Evolutionary conservation across 805 yeast genomes (phyloP).

Genomic region (Middelhovenomyces tepae): DNA sequence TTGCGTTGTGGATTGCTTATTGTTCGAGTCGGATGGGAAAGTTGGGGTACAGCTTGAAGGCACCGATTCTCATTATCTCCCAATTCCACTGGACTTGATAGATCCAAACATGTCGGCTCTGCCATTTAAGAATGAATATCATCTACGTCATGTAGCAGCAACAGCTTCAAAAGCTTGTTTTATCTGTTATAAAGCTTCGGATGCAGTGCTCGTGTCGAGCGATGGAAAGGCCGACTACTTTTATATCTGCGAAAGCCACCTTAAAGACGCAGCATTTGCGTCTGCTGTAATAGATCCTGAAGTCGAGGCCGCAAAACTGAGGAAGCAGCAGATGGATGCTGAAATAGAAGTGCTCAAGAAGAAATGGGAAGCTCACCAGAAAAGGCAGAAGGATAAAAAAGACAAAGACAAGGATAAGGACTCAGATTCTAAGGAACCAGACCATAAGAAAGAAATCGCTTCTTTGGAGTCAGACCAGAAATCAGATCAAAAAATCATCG

Average conservation of each 20-base stretch:
- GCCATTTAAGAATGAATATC: constrained; percentile 37
- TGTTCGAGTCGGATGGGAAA: too few relatives aligned
- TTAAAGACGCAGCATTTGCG: constrained; percentile 42
- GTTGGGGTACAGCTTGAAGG: too few relatives aligned
- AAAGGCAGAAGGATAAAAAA: constrained; percentile 13
- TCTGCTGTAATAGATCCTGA: constrained; percentile 32
- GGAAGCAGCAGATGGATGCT: constrained; percentile 18
- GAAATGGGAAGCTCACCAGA: constrained; percentile 24
- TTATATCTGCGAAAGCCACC: constrained; percentile 43
- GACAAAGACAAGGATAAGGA: constrained; percentile 14
- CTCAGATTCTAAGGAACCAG: too few relatives aligned
- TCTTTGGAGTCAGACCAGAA: constrained; percentile 14
- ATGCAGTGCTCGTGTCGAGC: constrained; percentile 39
- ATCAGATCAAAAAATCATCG: constrained; percentile 18
- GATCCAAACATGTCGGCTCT: too few relatives aligned
- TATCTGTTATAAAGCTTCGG: constrained; percentile 46
- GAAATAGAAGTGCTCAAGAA: constrained; percentile 27
- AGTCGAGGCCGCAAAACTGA: constrained; percentile 26
- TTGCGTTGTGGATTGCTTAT: too few relatives aligned
- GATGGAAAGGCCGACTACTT: constrained; percentile 42
- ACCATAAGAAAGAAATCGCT: constrained; percentile 1
- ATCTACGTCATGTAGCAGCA: constrained; percentile 38
- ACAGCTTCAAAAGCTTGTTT: constrained; percentile 38
- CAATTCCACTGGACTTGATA: too few relatives aligned
- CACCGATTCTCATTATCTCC: too few relatives aligned